phyloP scores from a whole-genome alignment of 352 stramenopile genomes.

The Globisporangium lucens region DNA sequence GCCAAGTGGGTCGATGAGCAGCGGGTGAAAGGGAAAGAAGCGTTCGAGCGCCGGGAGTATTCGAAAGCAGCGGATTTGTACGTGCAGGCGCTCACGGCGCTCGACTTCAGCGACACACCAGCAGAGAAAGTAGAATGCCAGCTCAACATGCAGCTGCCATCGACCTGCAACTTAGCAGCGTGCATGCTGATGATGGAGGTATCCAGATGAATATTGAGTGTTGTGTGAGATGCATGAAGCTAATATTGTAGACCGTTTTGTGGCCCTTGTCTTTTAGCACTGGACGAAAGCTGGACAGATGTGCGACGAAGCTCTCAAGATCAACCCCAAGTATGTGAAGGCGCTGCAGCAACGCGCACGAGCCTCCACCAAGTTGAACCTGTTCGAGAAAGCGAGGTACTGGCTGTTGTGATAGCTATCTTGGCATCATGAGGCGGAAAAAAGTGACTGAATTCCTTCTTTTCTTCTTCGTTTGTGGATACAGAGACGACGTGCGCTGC shows the following conservation, averaged over 20 bases:
- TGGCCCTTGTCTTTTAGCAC: conserved; percentile 28
- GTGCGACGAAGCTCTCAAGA: conserved; percentile 45
- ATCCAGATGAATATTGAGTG: too few relatives aligned
- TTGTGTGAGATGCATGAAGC: too few relatives aligned
- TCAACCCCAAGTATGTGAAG: conserved; percentile 48
- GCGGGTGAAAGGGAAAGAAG: conserved; percentile 44
- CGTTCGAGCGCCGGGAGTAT: conserved; percentile 45
- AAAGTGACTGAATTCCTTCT: background rate
- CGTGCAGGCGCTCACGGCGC: conserved; percentile 59
- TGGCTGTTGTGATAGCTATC: background rate
- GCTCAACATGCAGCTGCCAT: conserved; percentile 50
- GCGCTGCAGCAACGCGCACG: conserved; percentile 64
- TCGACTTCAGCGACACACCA: conserved; percentile 50
- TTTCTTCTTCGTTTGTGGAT: background rate
- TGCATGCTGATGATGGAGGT: conserved; percentile 76
- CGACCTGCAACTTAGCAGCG: conserved; percentile 77
- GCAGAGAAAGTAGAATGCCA: conserved; percentile 43
- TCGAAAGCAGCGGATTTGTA: conserved; percentile 59
- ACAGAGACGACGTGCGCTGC: conserved; percentile 34
- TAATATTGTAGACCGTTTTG: background rate
- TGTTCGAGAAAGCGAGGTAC: conserved; percentile 64
- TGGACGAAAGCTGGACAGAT: conserved; percentile 68
- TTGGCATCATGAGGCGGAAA: background rate
- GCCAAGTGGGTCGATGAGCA: conserved; percentile 43
- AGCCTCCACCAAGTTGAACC: conserved; percentile 39